These are phyloP conservation scores for Rhynchosporium graminicola DNA, from an alignment of 2,329 filamentous ascomycete genomes.

Conservation along the genomic window DNA sequence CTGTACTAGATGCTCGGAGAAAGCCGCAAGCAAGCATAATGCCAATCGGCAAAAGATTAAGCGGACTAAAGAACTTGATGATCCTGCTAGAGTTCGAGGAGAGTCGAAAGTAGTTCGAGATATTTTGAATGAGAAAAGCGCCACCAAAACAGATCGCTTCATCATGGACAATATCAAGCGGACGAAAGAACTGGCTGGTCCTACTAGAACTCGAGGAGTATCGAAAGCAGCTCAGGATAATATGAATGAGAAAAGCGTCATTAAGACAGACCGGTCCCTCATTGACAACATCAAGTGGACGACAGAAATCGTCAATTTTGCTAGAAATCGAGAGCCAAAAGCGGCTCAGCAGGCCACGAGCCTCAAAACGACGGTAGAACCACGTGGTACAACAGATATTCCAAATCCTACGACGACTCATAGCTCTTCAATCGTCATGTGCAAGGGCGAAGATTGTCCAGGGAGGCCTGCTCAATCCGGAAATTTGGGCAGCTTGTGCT, in stretches of 20 bases:
- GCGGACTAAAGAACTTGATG: too few relatives aligned
- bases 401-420: not conserved
- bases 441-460: not conserved
- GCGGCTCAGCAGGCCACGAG: not conserved
- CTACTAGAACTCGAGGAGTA: too few relatives aligned
- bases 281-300: not conserved
- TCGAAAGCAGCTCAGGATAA: too few relatives aligned
- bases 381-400: not conserved
- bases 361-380: not conserved
- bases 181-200: not conserved
- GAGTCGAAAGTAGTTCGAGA: too few relatives aligned
- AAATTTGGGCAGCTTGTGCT: not conserved
- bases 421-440: not conserved
- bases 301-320: not conserved
- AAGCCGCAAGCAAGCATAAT: not conserved
- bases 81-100: too few relatives aligned
- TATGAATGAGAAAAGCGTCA: not conserved
- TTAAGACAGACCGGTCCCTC: not conserved
- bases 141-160: not conserved
- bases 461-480: not conserved
- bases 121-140: not conserved
- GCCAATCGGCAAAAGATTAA: too few relatives aligned
- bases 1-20: constrained; percentile 1
- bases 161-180: not conserved
- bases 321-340: not conserved